phyloP scores from a whole-genome alignment of 140 eudicot genomes.

The Cichorium intybus region DNA sequence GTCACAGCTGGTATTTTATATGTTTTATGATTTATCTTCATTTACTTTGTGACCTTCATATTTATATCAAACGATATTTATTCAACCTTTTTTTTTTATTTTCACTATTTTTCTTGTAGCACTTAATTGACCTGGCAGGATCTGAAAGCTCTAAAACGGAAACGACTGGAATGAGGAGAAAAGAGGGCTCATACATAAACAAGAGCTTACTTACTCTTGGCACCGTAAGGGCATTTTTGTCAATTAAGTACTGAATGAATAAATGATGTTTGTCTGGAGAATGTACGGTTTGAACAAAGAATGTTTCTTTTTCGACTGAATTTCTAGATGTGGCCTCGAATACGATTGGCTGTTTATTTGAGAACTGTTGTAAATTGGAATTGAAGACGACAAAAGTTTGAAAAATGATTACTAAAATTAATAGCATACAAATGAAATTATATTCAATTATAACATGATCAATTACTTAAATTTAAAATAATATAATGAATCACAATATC shows the following conservation, averaged over 20 bases:
- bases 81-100: not conserved
- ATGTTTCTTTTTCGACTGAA: too few species aligned
- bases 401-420: too few species aligned
- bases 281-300: too few species aligned
- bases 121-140: slow-evolving; percentile 88
- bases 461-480: not conserved
- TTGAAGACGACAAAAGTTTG: too few species aligned
- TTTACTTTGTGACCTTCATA: slow-evolving; percentile 20
- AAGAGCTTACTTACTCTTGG: slow-evolving; percentile 91
- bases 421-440: not conserved
- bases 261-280: too few species aligned
- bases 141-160: slow-evolving; percentile 87
- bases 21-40: not conserved
- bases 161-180: slow-evolving; percentile 81
- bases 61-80: not conserved
- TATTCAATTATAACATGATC: not conserved
- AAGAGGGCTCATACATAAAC: slow-evolving; percentile 87
- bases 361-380: not conserved
- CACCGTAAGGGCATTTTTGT: slow-evolving; percentile 45
- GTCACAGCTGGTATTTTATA: slow-evolving; percentile 66
- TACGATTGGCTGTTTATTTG: too few species aligned
- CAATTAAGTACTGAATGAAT: not conserved
- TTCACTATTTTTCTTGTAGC: slow-evolving; percentile 48
- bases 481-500: not conserved
- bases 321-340: too few species aligned